phyloP scores from a whole-genome alignment of 257 asterid genomes.

The Linderniella brevidens region DNA sequence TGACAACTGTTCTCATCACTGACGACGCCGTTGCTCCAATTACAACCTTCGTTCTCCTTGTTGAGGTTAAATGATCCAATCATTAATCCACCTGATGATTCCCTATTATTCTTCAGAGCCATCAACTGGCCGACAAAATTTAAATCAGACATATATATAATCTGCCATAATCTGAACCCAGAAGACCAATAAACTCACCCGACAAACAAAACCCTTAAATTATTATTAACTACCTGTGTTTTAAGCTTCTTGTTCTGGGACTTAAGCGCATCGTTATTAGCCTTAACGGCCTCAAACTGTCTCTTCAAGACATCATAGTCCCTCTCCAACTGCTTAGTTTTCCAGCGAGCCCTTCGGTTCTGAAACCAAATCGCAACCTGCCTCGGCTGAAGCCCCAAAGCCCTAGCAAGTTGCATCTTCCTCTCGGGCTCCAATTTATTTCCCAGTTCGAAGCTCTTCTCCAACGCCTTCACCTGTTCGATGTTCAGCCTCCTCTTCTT shows the following conservation, averaged over 20 bases:
- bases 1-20: slow-evolving; percentile 15
- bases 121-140: slow-evolving; percentile 24
- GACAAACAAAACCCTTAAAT: too few species aligned
- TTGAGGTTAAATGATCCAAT: too few species aligned
- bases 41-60: slow-evolving; percentile 9
- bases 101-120: slow-evolving; percentile 26
- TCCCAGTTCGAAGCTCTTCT: slow-evolving; percentile 66
- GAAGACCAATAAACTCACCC: too few species aligned
- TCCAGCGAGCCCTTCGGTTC: slow-evolving; percentile 79
- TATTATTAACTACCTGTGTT: slow-evolving; percentile 27
- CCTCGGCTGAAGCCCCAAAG: slow-evolving; percentile 63
- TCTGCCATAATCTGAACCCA: too few species aligned
- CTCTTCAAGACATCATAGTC: slow-evolving; percentile 56
- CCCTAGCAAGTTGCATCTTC: slow-evolving; percentile 64
- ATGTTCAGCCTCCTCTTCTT: slow-evolving; percentile 64
- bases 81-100: slow-evolving; percentile 12
- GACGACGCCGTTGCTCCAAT: slow-evolving; percentile 15
- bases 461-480: slow-evolving; percentile 82
- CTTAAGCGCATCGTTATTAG: slow-evolving; percentile 59
- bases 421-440: slow-evolving; percentile 77
- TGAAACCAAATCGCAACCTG: slow-evolving; percentile 91
- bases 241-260: slow-evolving; percentile 57
- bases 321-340: slow-evolving; percentile 72
- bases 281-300: slow-evolving; percentile 48
- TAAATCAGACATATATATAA: too few species aligned